Conservation (phyloP, 2,329 filamentous ascomycete genomes). For the Aspergillus fumigatus region DNA sequence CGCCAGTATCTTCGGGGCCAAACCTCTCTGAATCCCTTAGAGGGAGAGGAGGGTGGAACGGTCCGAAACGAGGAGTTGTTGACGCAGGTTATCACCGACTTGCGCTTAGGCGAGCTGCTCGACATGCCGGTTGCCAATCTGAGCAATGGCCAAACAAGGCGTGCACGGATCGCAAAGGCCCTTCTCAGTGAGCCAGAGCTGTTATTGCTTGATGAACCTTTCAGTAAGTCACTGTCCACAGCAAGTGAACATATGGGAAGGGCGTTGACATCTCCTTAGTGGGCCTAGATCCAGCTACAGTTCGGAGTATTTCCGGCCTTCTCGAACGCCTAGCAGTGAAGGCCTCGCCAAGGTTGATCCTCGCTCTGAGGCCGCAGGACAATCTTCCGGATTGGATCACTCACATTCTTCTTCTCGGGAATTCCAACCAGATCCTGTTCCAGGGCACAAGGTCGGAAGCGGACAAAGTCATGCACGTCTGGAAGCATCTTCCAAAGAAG, state of each 20-base stretch:
- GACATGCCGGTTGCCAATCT: constrained; percentile 82
- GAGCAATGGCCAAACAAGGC: constrained; percentile 86
- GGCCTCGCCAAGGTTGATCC: constrained; percentile 65
- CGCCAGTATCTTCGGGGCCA: constrained; percentile 76
- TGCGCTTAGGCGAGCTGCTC: constrained; percentile 65
- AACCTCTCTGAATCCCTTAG: constrained; percentile 72
- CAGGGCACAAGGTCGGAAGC: constrained; percentile 65
- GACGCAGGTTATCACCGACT: constrained; percentile 60
- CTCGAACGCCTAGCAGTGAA: constrained; percentile 63
- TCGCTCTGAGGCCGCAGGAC: constrained; percentile 81
- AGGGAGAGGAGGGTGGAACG: constrained; percentile 49
- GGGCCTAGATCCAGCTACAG: constrained; percentile 84
- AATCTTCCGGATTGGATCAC: constrained; percentile 86
- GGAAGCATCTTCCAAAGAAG: constrained; percentile 19
- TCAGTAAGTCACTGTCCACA: constrained; percentile 52
- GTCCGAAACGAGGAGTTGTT: constrained; percentile 51
- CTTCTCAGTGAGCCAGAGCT: constrained; percentile 74
- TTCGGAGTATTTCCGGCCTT: constrained; percentile 65
- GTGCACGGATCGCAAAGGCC: constrained; percentile 83
- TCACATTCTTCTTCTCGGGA: constrained; percentile 68
- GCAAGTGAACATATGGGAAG: constrained; percentile 1
- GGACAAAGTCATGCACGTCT: constrained; percentile 35
- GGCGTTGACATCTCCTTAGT: constrained; percentile 42
- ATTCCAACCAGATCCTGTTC: constrained; percentile 59
- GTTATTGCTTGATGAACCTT: constrained; percentile 84